phyloP scores from a whole-genome alignment of 2,329 filamentous ascomycete genomes.

The Cladophialophora carrionii region DNA sequence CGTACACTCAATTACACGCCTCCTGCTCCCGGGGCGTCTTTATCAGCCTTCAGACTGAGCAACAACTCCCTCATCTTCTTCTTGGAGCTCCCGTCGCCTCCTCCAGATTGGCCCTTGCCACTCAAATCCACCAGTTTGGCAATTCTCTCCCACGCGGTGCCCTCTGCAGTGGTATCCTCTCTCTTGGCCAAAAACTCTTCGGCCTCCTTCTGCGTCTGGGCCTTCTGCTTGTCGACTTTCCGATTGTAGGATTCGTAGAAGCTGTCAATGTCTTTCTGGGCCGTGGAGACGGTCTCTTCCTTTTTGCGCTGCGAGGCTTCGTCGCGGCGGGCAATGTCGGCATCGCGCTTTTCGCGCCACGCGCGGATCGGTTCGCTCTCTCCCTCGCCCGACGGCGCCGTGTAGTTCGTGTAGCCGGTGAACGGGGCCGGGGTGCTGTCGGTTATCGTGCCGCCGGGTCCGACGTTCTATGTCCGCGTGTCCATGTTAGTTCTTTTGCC shows the following conservation, averaged over 20 bases:
- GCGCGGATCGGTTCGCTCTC: slow-evolving; percentile 57
- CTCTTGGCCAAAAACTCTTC: slow-evolving; percentile 87
- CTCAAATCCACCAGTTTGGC: slow-evolving; percentile 96
- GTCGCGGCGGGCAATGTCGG: slow-evolving; percentile 78
- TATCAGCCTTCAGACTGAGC: slow-evolving; percentile 85
- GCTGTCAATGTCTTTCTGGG: slow-evolving; percentile 93
- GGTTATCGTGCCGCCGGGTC: slow-evolving; percentile 78
- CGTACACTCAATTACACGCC: slow-evolving; percentile 44
- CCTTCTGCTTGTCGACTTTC: slow-evolving; percentile 92
- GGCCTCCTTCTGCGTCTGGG: slow-evolving; percentile 86
- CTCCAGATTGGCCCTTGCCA: slow-evolving; percentile 82
- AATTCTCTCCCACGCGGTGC: slow-evolving; percentile 98
- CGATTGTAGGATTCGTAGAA: slow-evolving; percentile 99
- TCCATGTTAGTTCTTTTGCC: slow-evolving; percentile 18
- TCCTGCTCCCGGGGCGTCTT: slow-evolving; percentile 71
- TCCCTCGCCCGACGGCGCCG: slow-evolving; percentile 69
- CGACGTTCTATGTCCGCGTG: slow-evolving; percentile 61
- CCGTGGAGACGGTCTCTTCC: slow-evolving; percentile 81
- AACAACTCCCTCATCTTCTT: slow-evolving; percentile 93
- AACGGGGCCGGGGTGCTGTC: slow-evolving; percentile 60
- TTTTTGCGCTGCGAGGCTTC: slow-evolving; percentile 83
- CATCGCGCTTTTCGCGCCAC: slow-evolving; percentile 90
- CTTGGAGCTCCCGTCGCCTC: slow-evolving; percentile 88
- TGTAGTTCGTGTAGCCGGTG: slow-evolving; percentile 57
- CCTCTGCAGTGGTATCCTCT: slow-evolving; percentile 90